A percentile compares a stretch with the other conserved stretches of the same genome.
Evolutionary conservation across 2,329 filamentous ascomycete species (phyloP).

Genomic region (Rhynchosporium graminicola): DNA sequence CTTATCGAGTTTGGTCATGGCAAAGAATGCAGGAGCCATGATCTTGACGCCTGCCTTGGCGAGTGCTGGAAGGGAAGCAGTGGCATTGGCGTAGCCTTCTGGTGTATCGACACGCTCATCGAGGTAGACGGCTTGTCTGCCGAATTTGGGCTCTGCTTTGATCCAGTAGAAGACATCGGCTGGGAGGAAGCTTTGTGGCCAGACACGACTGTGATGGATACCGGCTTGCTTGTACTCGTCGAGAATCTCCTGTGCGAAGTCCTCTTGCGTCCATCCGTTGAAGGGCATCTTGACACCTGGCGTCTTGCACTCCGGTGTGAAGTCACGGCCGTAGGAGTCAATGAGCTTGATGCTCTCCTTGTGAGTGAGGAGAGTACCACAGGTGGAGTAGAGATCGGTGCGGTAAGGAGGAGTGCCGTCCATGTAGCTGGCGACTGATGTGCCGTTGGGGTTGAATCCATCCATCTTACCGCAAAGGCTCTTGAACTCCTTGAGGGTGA

Average conservation of each 20-base stretch:
- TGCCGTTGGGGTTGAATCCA: slow-evolving; percentile 11
- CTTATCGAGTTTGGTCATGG: slow-evolving; percentile 8
- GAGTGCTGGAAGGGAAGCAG: not conserved
- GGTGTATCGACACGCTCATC: slow-evolving; percentile 8
- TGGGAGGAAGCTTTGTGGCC: slow-evolving; percentile 10
- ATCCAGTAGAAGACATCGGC: slow-evolving; percentile 15
- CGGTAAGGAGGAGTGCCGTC: slow-evolving; percentile 7
- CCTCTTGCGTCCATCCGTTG: slow-evolving; percentile 7
- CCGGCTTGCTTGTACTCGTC: slow-evolving; percentile 8
- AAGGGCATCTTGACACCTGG: slow-evolving; percentile 12
- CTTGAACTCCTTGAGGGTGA: slow-evolving; percentile 9
- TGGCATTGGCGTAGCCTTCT: slow-evolving; percentile 9
- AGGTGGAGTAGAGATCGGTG: slow-evolving; percentile 13
- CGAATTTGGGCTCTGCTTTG: slow-evolving; percentile 14
- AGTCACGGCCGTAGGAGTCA: slow-evolving; percentile 7
- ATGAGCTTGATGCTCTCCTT: slow-evolving; percentile 12
- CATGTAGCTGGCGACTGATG: slow-evolving; percentile 7
- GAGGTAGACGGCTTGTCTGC: slow-evolving; percentile 9
- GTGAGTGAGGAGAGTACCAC: slow-evolving; percentile 13
- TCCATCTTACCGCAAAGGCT: slow-evolving; percentile 14
- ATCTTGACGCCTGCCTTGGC: slow-evolving; percentile 12
- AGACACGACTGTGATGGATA: slow-evolving; percentile 9
- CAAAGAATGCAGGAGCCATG: slow-evolving; percentile 12
- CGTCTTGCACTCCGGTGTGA: slow-evolving; percentile 11
- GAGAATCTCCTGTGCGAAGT: slow-evolving; percentile 8